phyloP scores from a whole-genome alignment of 257 asterid genomes.

The Penstemon eatonii region DNA sequence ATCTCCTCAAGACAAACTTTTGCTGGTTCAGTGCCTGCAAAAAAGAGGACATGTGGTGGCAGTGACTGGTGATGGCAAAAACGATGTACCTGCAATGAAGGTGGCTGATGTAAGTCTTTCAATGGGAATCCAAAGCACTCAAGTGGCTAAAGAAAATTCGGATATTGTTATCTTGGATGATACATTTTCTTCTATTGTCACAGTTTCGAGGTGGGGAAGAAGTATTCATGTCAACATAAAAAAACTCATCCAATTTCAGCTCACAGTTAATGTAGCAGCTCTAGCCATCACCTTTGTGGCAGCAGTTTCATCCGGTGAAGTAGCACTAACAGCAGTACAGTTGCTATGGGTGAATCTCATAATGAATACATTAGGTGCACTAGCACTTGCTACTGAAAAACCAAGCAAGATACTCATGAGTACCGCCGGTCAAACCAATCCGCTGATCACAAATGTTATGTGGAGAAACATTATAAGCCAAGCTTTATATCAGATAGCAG shows the following conservation, averaged over 20 bases:
- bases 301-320: slow-evolving; percentile 60
- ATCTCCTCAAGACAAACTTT: slow-evolving; percentile 71
- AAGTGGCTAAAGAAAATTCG: slow-evolving; percentile 69
- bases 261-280: slow-evolving; percentile 57
- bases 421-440: no score
- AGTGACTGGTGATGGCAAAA: slow-evolving; percentile 72
- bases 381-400: no score
- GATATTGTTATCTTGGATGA: slow-evolving; percentile 75
- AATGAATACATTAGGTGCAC: neutral
- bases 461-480: no score
- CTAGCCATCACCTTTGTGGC: slow-evolving; percentile 57
- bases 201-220: slow-evolving; percentile 54
- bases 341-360: slow-evolving; percentile 28
- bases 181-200: slow-evolving; percentile 58
- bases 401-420: no score
- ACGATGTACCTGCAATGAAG: slow-evolving; percentile 67
- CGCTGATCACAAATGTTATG: no score
- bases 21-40: slow-evolving; percentile 69
- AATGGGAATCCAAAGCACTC: slow-evolving; percentile 74
- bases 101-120: slow-evolving; percentile 76
- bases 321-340: slow-evolving; percentile 71
- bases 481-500: no score
- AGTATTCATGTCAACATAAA: slow-evolving; percentile 66
- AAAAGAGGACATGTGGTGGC: slow-evolving; percentile 73
- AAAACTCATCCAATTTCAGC: slow-evolving; percentile 71